Evolutionary conservation across 1,284 basidiomycete species (phyloP).

Genomic region (Filobasidium uniguttulatum): DNA sequence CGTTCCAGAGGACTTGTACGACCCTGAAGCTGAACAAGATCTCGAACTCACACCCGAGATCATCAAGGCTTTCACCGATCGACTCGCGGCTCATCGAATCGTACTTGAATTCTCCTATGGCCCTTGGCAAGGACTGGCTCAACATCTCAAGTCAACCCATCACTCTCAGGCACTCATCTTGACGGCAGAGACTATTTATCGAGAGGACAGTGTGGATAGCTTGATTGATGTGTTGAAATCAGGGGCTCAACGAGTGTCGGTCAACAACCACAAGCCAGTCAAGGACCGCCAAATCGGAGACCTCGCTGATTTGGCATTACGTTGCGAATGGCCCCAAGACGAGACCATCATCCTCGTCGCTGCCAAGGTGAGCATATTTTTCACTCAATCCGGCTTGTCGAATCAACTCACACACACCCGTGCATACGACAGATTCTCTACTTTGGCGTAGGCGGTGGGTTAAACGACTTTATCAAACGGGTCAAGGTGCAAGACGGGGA

Average conservation of each 20-base stretch:
- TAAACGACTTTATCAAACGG: constrained; percentile 53
- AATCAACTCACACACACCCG: not conserved
- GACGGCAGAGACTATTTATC: constrained; percentile 88
- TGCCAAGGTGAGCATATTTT: constrained; percentile 27
- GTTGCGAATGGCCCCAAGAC: constrained; percentile 16
- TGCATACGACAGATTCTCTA: constrained; percentile 65
- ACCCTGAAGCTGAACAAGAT: constrained; percentile 22
- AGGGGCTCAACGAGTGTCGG: constrained; percentile 11
- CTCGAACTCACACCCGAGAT: constrained; percentile 53
- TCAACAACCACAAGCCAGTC: not conserved
- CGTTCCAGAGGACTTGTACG: constrained; percentile 20
- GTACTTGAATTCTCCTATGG: constrained; percentile 65
- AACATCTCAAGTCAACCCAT: constrained; percentile 14
- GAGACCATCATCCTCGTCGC: constrained; percentile 27
- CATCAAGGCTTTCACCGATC: constrained; percentile 49
- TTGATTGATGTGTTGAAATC: constrained; percentile 45
- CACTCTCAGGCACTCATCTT: constrained; percentile 55
- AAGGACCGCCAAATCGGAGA: not conserved
- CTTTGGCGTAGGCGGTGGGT: constrained; percentile 88
- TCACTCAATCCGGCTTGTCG: not conserved
- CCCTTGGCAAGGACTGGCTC: constrained; percentile 47
- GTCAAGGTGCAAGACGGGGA: constrained; percentile 38
- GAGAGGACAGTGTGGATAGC: constrained; percentile 51
- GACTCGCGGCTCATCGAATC: constrained; percentile 47
- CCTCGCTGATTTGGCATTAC: constrained; percentile 3